Evolutionary conservation across 768 basidiomycete genomes (phyloP).

Genomic region (Tylopilus subfusipes): DNA sequence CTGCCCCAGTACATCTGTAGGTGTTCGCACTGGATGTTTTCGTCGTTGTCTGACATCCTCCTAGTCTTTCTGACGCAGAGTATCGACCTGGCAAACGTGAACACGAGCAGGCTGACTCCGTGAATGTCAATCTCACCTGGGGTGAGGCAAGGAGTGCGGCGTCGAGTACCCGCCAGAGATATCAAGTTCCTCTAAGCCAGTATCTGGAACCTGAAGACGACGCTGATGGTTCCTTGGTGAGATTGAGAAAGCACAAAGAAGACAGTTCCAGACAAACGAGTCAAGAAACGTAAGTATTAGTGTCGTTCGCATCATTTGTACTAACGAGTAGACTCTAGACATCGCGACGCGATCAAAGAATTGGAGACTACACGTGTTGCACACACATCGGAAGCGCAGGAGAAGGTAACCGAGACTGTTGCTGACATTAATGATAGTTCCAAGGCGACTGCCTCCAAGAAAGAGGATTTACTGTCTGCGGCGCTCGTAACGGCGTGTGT

Average conservation of each 20-base stretch:
- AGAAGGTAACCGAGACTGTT: neutral
- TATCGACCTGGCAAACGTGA: neutral
- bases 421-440: neutral
- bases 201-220: conserved; percentile 2
- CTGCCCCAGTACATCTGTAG: conserved; percentile 1
- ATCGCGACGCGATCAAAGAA: neutral
- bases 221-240: neutral
- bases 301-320: neutral
- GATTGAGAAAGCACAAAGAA: neutral
- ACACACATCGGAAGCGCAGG: neutral
- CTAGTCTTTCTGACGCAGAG: neutral
- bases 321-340: neutral
- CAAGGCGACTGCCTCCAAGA: neutral
- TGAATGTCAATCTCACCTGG: conserved; percentile 1
- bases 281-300: neutral
- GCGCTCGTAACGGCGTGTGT: conserved; percentile 10
- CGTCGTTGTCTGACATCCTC: neutral
- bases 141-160: neutral
- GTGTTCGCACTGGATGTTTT: neutral
- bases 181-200: conserved; percentile 19
- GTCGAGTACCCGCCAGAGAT: neutral
- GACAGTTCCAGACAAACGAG: neutral
- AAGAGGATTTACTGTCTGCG: conserved; percentile 11
- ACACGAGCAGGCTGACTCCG: neutral
- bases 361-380: neutral